Percentiles rank a stretch among this genome's conserved stretches.
Conservation (phyloP, 805 yeast species). For the Starmerella gropengiesseri region DNA sequence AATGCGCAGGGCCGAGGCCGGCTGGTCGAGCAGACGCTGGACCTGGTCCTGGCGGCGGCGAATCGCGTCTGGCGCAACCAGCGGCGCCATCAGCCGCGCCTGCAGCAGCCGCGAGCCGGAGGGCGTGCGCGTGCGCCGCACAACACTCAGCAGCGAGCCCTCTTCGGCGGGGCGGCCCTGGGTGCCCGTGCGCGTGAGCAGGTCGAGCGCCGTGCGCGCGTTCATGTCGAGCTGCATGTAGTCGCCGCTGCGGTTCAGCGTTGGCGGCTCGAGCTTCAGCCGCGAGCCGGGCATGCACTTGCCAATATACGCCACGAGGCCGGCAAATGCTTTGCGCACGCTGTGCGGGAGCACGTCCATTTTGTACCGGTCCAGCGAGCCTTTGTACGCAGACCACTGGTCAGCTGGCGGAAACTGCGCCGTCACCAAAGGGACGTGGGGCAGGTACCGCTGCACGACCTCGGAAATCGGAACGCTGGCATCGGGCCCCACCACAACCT, state of each 20-base stretch:
- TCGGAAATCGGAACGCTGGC: conserved; percentile 45
- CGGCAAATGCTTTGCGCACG: conserved; percentile 52
- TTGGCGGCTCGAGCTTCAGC: conserved; percentile 57
- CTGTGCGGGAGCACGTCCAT: conserved; percentile 20
- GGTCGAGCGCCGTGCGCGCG: conserved; percentile 40
- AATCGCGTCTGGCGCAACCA: conserved; percentile 48
- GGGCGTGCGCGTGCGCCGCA: conserved; percentile 64
- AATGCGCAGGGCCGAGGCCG: conserved; percentile 41
- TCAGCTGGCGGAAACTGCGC: conserved; percentile 32
- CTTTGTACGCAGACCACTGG: conserved; percentile 8
- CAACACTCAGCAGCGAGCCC: conserved; percentile 55
- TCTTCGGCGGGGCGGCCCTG: conserved; percentile 35
- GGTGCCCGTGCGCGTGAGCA: conserved; percentile 33
- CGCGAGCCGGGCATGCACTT: conserved; percentile 62
- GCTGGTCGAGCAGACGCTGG: conserved; percentile 31
- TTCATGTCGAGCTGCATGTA: conserved; percentile 65
- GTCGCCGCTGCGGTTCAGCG: conserved; percentile 40
- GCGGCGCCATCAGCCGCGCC: conserved; percentile 76
- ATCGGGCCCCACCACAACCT: conserved; percentile 54
- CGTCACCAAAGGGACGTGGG: conserved; percentile 32
- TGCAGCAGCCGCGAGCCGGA: conserved; percentile 73
- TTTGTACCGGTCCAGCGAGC: not conserved
- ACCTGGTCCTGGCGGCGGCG: conserved; percentile 46
- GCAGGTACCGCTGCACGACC: conserved; percentile 31
- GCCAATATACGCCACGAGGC: conserved; percentile 54